Conservation (phyloP, 106 monocot species). For the Dioscorea alata region DNA sequence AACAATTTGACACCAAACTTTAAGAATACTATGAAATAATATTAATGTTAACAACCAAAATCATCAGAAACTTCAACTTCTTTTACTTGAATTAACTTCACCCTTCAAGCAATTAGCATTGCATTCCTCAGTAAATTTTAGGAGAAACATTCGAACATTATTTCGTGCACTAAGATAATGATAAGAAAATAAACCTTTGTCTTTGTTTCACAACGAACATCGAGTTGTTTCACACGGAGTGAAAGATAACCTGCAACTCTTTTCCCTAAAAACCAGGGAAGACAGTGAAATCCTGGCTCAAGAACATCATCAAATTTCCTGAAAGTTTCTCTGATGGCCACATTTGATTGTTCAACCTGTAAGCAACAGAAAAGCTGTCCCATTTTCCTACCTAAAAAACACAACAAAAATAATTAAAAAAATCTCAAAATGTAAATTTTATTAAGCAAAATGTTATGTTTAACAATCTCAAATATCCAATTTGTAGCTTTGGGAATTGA, state of each 20-base stretch:
- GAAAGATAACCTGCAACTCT: conserved; percentile 72
- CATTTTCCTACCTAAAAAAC: conserved; percentile 30
- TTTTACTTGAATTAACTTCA: no score
- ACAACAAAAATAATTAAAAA: background rate
- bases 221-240: conserved; percentile 69
- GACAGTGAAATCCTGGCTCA: conserved; percentile 58
- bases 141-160: no score
- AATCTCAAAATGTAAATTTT: background rate
- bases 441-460: no score
- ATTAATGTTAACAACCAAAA: no score
- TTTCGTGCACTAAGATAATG: no score
- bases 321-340: conserved; percentile 67
- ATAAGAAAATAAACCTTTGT: conserved; percentile 36
- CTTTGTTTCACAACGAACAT: conserved; percentile 89
- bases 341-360: conserved; percentile 73
- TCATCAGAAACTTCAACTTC: no score
- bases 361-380: conserved; percentile 57
- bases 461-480: no score
- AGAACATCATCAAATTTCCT: conserved; percentile 68
- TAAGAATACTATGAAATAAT: no score
- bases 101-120: no score
- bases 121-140: no score
- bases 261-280: conserved; percentile 71
- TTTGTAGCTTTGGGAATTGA: no score
- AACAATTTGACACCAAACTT: no score